Conservation (phyloP, 1,284 basidiomycete genomes). For the Sporisorium scitamineum region DNA sequence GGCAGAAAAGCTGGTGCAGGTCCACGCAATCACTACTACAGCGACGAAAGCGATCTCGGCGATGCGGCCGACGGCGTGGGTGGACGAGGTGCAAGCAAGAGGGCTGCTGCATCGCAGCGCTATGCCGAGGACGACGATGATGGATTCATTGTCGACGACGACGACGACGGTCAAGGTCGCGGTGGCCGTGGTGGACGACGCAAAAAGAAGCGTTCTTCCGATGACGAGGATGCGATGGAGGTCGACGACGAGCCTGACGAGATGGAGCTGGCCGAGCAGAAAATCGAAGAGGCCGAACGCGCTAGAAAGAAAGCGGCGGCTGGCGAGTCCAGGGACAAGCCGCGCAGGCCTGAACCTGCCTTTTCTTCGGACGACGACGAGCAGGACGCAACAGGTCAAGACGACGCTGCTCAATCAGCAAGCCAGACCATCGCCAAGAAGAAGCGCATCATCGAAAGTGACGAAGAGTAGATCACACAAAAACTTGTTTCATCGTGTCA, state of each 20-base stretch:
- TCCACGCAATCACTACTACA: slow-evolving; percentile 56
- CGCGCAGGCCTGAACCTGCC: slow-evolving; percentile 37
- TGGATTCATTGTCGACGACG: slow-evolving; percentile 63
- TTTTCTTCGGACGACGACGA: slow-evolving; percentile 52
- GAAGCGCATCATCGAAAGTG: slow-evolving; percentile 56
- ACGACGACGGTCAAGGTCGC: slow-evolving; percentile 31
- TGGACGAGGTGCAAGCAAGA: slow-evolving; percentile 38
- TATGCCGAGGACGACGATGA: slow-evolving; percentile 64
- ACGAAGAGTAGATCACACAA: slow-evolving; percentile 34
- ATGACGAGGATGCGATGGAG: slow-evolving; percentile 58
- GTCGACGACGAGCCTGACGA: slow-evolving; percentile 64
- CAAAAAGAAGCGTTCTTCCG: slow-evolving; percentile 37
- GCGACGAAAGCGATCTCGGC: slow-evolving; percentile 57
- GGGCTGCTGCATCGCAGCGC: slow-evolving; percentile 21
- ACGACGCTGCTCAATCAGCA: slow-evolving; percentile 15
- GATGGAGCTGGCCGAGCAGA: slow-evolving; percentile 58
- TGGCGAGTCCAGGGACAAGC: slow-evolving; percentile 19
- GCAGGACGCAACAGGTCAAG: slow-evolving; percentile 35
- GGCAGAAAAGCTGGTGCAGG: slow-evolving; percentile 47
- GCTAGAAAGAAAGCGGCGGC: slow-evolving; percentile 44
- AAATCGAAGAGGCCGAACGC: slow-evolving; percentile 47
- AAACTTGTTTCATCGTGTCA: neutral
- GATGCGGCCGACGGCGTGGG: slow-evolving; percentile 34
- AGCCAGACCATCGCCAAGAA: slow-evolving; percentile 42
- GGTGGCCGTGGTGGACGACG: slow-evolving; percentile 20